These are phyloP conservation scores for Fusarium oligoseptatum DNA, from an alignment of 2,329 filamentous ascomycete genomes.

Conservation along the genomic window DNA sequence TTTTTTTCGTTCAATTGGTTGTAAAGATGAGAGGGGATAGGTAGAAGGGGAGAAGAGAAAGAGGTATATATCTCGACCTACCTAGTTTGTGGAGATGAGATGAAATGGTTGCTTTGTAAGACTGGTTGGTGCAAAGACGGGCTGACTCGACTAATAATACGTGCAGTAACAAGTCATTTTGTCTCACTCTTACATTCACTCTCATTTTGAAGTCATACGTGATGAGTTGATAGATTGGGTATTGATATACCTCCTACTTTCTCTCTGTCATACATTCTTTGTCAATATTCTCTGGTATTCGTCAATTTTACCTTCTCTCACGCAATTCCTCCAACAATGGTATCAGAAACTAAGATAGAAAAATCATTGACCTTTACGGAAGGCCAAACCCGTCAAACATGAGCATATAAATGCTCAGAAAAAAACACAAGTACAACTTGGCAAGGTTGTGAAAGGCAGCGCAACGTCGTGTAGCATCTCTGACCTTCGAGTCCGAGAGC, in stretches of 20 bases:
- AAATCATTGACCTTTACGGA: not conserved
- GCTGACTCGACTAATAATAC: not conserved
- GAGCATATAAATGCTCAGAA: not conserved
- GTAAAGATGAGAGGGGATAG: not conserved
- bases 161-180: not conserved
- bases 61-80: not conserved
- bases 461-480: not conserved
- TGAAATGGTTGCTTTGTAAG: not conserved
- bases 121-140: not conserved
- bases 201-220: not conserved
- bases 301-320: constrained; percentile 11
- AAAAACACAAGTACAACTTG: not conserved
- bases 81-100: not conserved
- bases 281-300: not conserved
- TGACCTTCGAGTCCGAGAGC: not conserved
- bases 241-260: not conserved
- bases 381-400: not conserved
- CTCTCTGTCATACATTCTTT: not conserved
- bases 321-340: constrained; percentile 12
- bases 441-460: not conserved
- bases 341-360: not conserved
- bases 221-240: not conserved
- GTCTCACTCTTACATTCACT: not conserved
- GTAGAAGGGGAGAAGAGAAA: not conserved
- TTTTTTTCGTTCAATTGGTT: not conserved